Evolutionary conservation across 2,329 filamentous ascomycete genomes (phyloP), one percentile per base, ranked within the genome.

Genomic region (Alternaria alternata): DNA sequence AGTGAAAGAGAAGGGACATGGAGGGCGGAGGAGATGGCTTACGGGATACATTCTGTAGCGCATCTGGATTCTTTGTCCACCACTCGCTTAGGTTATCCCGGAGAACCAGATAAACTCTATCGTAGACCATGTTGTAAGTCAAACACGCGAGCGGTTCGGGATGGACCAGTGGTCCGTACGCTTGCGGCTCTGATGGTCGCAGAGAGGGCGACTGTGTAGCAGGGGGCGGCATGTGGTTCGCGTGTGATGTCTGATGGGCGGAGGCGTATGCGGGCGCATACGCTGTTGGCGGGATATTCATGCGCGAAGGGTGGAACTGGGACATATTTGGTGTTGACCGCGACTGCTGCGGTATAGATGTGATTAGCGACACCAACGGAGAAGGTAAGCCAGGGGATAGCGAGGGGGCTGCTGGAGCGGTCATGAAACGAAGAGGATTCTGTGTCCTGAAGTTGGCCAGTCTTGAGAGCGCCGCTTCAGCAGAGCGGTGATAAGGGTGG

Each of bases 101-200:
- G 2, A 65, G 44, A 9, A 63, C 39, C 4, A 18, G 7, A 8
- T 51, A 51, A 20, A 65, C 24, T 20, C 54, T 54, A 5, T 51
- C 20, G 30, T 38, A 38, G 5, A 63, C 41, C 47, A 51, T 57
- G 0, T 55, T 46, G 4, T 28, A 36, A 5, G 53, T 64, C 16
- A 64, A 54, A 22, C 22, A 34, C 2, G 12, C 22, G 7, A 47
- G 48, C 5, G 54, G 32, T 22, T 52, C 41, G 16, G 16, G 38
- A 20, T 51, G 51, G 0, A 48, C 11, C 16, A 11, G n/a, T n/a
- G 49, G 51, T 9, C 26, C n/a, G 26, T 44, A 34, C 8, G 32
- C 18, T 24, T 22, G 8, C 5, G 28, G n/a, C 12, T 11, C 5
- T 12, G 26, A 2, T 38, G 51, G 28, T 18, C 24, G 39, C 8